Evolutionary conservation across 2,329 filamentous ascomycete genomes (phyloP).

Genomic region (Nemania abortiva): DNA sequence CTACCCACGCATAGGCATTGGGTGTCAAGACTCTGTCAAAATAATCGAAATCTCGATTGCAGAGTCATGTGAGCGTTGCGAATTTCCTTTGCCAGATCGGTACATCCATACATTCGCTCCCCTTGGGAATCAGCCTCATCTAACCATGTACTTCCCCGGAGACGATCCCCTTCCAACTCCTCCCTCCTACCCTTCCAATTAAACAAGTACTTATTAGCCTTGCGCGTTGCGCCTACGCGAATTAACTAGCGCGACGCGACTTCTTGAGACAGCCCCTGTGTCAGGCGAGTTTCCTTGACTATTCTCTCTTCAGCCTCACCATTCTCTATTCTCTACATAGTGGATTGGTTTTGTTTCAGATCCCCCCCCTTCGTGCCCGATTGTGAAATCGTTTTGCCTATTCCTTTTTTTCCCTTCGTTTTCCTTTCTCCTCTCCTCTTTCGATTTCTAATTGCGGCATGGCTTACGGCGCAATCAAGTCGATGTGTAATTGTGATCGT

Average conservation of each 20-base stretch:
- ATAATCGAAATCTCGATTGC: neutral
- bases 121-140: slow-evolving; percentile 29
- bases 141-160: neutral
- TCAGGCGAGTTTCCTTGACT: slow-evolving; percentile 43
- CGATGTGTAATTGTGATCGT: neutral
- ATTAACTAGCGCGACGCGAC: neutral
- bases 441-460: neutral
- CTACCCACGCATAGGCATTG: neutral
- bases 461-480: neutral
- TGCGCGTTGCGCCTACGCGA: slow-evolving; percentile 8
- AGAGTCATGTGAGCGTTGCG: slow-evolving; percentile 1
- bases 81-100: neutral
- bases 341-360: slow-evolving; percentile 38
- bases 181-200: slow-evolving; percentile 20
- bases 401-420: neutral
- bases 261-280: slow-evolving; percentile 49
- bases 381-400: slow-evolving; percentile 1
- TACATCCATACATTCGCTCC: slow-evolving; percentile 1
- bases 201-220: slow-evolving; percentile 17
- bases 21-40: neutral
- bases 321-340: slow-evolving; percentile 23
- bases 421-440: slow-evolving; percentile 3
- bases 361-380: slow-evolving; percentile 4
- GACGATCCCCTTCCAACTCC: neutral
- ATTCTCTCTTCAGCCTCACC: slow-evolving; percentile 44